phyloP scores from a whole-genome alignment of 768 basidiomycete species.

The Dacryopinax spathularia region DNA sequence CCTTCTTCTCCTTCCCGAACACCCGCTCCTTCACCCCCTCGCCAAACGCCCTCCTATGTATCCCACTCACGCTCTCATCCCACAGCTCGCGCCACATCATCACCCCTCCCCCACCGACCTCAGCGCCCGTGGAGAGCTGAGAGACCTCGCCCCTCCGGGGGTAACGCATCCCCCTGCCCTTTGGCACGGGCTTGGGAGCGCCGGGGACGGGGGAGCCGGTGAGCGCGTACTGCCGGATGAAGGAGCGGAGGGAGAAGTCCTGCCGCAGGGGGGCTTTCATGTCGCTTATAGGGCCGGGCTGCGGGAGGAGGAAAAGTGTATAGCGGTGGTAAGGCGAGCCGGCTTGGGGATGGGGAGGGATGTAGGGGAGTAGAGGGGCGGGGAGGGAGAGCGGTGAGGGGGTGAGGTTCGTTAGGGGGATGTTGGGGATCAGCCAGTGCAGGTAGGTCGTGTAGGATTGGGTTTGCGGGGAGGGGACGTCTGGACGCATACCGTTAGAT shows the following conservation, averaged over 20 bases:
- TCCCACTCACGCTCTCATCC: slow-evolving; percentile 47
- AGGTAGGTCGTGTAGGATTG: slow-evolving; percentile 56
- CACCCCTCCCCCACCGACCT: slow-evolving; percentile 37
- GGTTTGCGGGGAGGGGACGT: slow-evolving; percentile 63
- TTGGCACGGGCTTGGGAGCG: not conserved
- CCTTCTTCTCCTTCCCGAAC: slow-evolving; percentile 40
- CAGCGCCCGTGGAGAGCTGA: slow-evolving; percentile 4
- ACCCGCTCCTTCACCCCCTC: slow-evolving; percentile 42
- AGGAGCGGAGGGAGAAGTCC: slow-evolving; percentile 53
- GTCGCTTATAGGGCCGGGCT: slow-evolving; percentile 31
- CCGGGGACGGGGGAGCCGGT: not conserved
- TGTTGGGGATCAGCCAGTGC: slow-evolving; percentile 81
- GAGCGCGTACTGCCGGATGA: slow-evolving; percentile 38
- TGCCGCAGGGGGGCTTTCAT: slow-evolving; percentile 29
- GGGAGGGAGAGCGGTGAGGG: slow-evolving; percentile 19
- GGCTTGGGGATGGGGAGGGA: slow-evolving; percentile 83
- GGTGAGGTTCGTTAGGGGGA: slow-evolving; percentile 43
- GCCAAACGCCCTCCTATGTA: slow-evolving; percentile 57
- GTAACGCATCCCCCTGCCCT: not conserved
- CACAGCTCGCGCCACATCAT: slow-evolving; percentile 78
- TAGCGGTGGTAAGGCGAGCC: slow-evolving; percentile 90
- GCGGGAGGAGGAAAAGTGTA: slow-evolving; percentile 57
- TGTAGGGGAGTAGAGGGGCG: slow-evolving; percentile 32
- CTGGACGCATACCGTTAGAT: slow-evolving; percentile 25
- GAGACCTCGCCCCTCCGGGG: slow-evolving; percentile 14